A percentile compares a stretch with the other conserved stretches of the same genome.
Conservation (phyloP, 805 yeast species). For the Torulaspora maleeae region DNA sequence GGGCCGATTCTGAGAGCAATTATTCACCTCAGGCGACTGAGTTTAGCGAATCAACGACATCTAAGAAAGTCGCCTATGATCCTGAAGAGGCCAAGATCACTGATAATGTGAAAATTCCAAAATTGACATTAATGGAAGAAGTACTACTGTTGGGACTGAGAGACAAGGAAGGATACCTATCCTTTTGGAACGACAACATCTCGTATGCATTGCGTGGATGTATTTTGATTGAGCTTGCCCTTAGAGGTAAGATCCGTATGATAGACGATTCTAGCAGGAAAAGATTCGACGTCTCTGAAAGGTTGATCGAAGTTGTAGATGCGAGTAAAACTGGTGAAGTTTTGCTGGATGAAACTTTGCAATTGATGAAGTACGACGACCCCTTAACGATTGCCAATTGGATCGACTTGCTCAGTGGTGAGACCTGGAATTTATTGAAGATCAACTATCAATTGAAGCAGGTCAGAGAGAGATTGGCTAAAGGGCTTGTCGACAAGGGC, state of each 20-base stretch:
- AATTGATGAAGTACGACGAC: slow-evolving; percentile 80
- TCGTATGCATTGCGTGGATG: slow-evolving; percentile 95
- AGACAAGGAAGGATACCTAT: slow-evolving; percentile 92
- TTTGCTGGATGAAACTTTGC: slow-evolving; percentile 86
- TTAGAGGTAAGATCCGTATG: slow-evolving; percentile 82
- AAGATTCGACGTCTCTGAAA: slow-evolving; percentile 80
- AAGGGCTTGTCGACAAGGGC: slow-evolving; percentile 96
- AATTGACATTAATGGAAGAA: slow-evolving; percentile 92
- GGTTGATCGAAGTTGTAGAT: slow-evolving; percentile 83
- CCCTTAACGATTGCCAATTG: slow-evolving; percentile 78
- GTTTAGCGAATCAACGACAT: slow-evolving; percentile 29
- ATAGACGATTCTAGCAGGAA: slow-evolving; percentile 90
- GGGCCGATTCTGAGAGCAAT: slow-evolving; percentile 27
- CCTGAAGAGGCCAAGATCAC: slow-evolving; percentile 49
- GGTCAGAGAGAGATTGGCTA: slow-evolving; percentile 92
- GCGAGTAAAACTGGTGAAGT: slow-evolving; percentile 90
- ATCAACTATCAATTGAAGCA: slow-evolving; percentile 94
- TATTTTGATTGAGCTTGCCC: slow-evolving; percentile 84
- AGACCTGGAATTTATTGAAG: slow-evolving; percentile 95
- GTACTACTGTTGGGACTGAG: slow-evolving; percentile 88
- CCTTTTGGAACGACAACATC: slow-evolving; percentile 97
- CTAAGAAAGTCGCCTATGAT: slow-evolving; percentile 75
- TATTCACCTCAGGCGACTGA: slow-evolving; percentile 13
- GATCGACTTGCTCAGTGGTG: slow-evolving; percentile 92
- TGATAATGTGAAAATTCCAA: slow-evolving; percentile 48